These are phyloP conservation scores for Chlorella sp. DNA, from an alignment of 139 green algal species.

Conservation along the genomic window DNA sequence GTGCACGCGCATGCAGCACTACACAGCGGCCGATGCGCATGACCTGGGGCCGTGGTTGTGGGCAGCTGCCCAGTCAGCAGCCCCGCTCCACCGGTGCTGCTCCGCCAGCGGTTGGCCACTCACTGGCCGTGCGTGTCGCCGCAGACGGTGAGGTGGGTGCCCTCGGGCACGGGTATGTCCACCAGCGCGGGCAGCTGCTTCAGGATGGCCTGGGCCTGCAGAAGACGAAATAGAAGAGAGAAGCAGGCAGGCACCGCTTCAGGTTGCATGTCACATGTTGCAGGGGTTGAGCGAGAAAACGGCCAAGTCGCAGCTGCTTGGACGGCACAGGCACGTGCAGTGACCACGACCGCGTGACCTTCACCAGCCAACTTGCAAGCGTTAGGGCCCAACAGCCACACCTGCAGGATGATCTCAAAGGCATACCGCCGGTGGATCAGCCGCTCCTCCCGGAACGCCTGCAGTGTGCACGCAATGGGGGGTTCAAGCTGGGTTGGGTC, in stretches of 20 bases:
- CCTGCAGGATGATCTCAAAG: slow-evolving; percentile 71
- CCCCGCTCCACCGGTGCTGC: no score
- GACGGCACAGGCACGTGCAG: background rate
- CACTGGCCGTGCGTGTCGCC: slow-evolving; percentile 81
- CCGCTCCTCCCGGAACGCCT: slow-evolving; percentile 88
- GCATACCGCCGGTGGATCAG: slow-evolving; percentile 80
- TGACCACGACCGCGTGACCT: no score
- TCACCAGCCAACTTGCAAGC: no score
- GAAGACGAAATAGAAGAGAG: slow-evolving; percentile 25
- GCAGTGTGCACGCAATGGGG: no score
- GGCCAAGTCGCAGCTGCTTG: background rate
- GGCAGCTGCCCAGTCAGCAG: no score
- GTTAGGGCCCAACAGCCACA: no score
- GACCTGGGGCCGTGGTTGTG: no score
- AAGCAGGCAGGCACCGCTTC: background rate
- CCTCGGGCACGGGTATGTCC: slow-evolving; percentile 68
- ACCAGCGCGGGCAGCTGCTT: slow-evolving; percentile 75
- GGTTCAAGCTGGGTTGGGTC: no score
- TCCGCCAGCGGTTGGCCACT: background rate
- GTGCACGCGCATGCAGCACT: no score
- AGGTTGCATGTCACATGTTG: no score
- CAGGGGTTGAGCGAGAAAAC: no score
- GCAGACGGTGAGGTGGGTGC: slow-evolving; percentile 85
- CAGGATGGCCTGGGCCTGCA: slow-evolving; percentile 61
- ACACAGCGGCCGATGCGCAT: no score